Conservation (phyloP, 352 stramenopile species). For the Stramenopiles sp. region DNA sequence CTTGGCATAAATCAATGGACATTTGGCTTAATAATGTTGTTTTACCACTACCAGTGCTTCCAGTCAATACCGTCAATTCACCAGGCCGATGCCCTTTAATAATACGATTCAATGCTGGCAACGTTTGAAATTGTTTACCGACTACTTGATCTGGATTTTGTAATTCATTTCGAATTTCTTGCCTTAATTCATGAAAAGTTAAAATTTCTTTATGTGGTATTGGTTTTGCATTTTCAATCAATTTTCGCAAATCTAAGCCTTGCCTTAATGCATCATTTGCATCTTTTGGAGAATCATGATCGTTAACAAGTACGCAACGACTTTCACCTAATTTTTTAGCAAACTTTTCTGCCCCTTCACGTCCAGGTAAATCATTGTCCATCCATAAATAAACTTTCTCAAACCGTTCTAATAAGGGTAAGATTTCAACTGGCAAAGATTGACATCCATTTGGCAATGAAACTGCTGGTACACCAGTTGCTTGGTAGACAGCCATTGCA, state of each 20-base stretch:
- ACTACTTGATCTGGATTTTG: constrained; percentile 74
- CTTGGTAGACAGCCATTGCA: constrained; percentile 93
- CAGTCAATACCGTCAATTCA: constrained; percentile 94
- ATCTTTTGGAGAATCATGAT: constrained; percentile 63
- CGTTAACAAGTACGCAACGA: constrained; percentile 22
- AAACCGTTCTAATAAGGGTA: constrained; percentile 87
- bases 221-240: constrained; percentile 49
- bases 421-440: constrained; percentile 73
- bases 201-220: constrained; percentile 78
- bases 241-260: constrained; percentile 55
- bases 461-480: constrained; percentile 60
- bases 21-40: constrained; percentile 78
- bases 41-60: constrained; percentile 82
- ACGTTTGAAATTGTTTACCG: constrained; percentile 65
- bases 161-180: constrained; percentile 63
- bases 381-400: constrained; percentile 96
- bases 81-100: constrained; percentile 89
- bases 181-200: constrained; percentile 67
- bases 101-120: constrained; percentile 78
- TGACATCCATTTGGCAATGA: constrained; percentile 92
- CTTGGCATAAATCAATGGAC: constrained; percentile 54
- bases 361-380: constrained; percentile 83
- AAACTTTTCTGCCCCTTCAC: constrained; percentile 87
- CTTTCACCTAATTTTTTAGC: constrained; percentile 74
- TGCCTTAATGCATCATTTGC: constrained; percentile 87